Percentiles rank a stretch among this genome's conserved stretches.
These are phyloP conservation scores for Mycosarcoma maydis DNA, from an alignment of 1,284 basidiomycete genomes.

Conservation along the genomic window DNA sequence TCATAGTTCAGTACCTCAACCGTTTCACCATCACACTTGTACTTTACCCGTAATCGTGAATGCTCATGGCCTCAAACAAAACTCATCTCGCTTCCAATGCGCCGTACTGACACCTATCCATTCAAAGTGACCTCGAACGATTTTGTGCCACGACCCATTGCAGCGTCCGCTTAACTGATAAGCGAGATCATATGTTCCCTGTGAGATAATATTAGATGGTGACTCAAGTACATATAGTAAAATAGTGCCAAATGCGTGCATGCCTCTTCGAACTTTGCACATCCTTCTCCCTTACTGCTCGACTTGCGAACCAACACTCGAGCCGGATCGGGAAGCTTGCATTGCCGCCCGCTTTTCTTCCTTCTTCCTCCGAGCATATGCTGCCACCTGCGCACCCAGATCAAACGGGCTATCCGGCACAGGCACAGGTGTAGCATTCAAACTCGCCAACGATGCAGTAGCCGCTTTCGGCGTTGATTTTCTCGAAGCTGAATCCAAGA, in stretches of 20 bases:
- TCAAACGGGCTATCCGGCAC: slow-evolving; percentile 38
- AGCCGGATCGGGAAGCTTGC: slow-evolving; percentile 16
- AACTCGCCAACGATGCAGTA: slow-evolving; percentile 4
- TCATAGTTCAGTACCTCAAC: too few relatives aligned
- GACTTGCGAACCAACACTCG: slow-evolving; percentile 5
- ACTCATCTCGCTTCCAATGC: too few relatives aligned
- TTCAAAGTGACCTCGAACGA: too few relatives aligned
- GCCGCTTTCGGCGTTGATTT: slow-evolving; percentile 34
- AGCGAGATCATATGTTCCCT: neutral
- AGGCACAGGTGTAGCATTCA: slow-evolving; percentile 8
- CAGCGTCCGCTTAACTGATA: too few relatives aligned
- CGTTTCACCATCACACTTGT: too few relatives aligned
- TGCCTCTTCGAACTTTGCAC: too few relatives aligned
- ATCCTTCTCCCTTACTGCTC: neutral
- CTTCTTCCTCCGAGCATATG: slow-evolving; percentile 34
- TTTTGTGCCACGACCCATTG: too few relatives aligned
- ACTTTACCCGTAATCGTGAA: too few relatives aligned
- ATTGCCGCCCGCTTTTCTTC: slow-evolving; percentile 25
- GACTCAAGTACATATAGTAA: neutral
- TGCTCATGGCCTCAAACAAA: too few relatives aligned
- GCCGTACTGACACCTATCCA: too few relatives aligned
- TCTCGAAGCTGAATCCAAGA: slow-evolving; percentile 21
- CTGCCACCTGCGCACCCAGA: slow-evolving; percentile 40
- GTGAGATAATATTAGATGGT: slow-evolving; percentile 8
- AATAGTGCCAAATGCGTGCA: too few relatives aligned